Base-by-base conservation (phyloP, 176 grass and related monocot genomes). In the Musa beccarii region DNA sequence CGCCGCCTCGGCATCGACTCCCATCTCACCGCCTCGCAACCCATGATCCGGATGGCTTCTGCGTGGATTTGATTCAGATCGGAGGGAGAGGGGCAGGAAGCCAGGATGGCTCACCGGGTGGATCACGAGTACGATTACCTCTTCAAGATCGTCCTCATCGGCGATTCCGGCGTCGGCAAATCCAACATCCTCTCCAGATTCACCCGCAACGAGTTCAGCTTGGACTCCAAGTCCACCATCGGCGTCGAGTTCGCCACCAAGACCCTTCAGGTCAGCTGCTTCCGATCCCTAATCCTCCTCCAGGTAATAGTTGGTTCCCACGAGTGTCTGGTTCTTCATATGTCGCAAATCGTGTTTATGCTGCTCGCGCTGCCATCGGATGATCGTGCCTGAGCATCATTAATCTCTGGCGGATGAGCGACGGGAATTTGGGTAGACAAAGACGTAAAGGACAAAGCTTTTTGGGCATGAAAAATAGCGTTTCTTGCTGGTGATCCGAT, bases 151-250 rank as follows among this genome's bases (percentile, higher is more conserved):
- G 72, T 74, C 23, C 53, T 74, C 22, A 74, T 74, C 53, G 72
- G 72, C 16, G 72, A 74, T 53, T 74, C 72, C 72, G 72, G 72
- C 72, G 72, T 74, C 11, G 72, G 72, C 49, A 74, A 74, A 19
- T 74, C 72, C 72, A 74, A 74, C 53, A 54, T 74, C 72, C 75
- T 77, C 49, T 66, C 75, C 49, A 63, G 75, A n/a, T 77, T 77
- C 49, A 77, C 75, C 11, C 59, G 75, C 34, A 77, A 77, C 49
- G 75, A 77, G 75, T 77, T 77, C 49, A 52, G 28, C 49, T 65
- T 77, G 43, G 75, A 77, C 10, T 77, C 75, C 43, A 77, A 77
- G n/a, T 77, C 75, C 49, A 77, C 75, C 75, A 77, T 77, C 62
- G 75, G 75, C 61, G 75, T 77, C 61, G 75, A 77, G 34, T 77